A percentile compares a stretch with the other conserved stretches of the same genome.
phyloP scores from a whole-genome alignment of 306 rosid species.

The Geum urbanum region DNA sequence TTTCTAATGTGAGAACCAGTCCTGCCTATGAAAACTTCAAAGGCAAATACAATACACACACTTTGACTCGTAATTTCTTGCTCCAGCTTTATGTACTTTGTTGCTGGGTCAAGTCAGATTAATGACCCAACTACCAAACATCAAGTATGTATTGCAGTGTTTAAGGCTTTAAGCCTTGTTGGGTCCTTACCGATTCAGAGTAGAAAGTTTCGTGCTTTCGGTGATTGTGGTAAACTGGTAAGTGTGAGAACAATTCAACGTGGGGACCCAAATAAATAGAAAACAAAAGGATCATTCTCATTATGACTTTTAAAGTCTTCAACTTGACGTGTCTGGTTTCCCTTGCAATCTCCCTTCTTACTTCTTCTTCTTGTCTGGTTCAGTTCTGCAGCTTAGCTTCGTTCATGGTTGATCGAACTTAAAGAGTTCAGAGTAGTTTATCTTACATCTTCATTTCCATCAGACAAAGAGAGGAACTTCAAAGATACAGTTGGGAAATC shows the following conservation, averaged over 20 bases:
- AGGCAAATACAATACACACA: not conserved
- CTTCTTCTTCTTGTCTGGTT: not conserved
- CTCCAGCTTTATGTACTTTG: not conserved
- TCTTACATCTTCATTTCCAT: not conserved
- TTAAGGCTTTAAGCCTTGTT: not conserved
- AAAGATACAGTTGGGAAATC: not conserved
- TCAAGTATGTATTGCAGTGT: not conserved
- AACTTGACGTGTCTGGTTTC: not conserved
- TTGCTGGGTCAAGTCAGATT: not conserved
- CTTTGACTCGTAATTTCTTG: not conserved
- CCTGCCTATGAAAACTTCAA: not conserved
- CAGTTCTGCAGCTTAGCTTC: not conserved
- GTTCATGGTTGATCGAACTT: not conserved
- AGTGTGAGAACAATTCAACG: not conserved
- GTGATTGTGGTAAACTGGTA: not conserved
- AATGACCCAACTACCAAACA: not conserved
- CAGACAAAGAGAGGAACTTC: not conserved
- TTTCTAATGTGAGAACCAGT: not conserved
- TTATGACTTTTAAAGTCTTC: not conserved
- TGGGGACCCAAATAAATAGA: not conserved
- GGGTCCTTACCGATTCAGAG: not conserved
- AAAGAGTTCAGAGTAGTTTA: not conserved
- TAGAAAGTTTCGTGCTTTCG: not conserved
- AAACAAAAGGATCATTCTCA: not conserved
- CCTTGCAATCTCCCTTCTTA: conserved; percentile 14